Evolutionary conservation across 441 rosid species (phyloP), one percentile per base, ranked within the genome.

Genomic region (Macaranga tanarius): DNA sequence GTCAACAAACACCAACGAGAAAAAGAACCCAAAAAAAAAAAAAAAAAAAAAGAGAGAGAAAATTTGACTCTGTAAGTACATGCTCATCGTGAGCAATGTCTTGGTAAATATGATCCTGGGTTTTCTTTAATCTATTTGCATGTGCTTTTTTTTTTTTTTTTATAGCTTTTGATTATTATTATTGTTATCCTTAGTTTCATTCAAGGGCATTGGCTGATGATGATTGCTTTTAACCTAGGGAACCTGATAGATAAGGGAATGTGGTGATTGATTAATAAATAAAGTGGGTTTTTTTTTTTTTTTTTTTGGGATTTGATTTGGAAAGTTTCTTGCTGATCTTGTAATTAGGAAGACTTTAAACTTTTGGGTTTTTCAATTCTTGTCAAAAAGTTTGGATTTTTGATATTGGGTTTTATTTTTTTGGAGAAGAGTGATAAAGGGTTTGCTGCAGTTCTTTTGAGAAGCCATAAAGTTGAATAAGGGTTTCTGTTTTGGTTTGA

Each of bases 1-100:
- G 85, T 82, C 85, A 82, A 82, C 85, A 76, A 82, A 74, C 80
- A 73, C 59, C 75, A 77, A 38, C 79, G 62, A 47, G 74, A 60
- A 57, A 63, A 61, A 70, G 69, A 51, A 26, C 48, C 38, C 7
- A 34, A 34, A 34, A 34, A 34, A 34, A 28, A 28, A 31, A 34
- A 34, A 34, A 60, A 34, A 31, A 16, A n/a, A n/a, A n/a, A n/a
- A n/a, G n/a, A n/a, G n/a, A n/a, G n/a, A n/a, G n/a, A 42, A 67
- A 26, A 47, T 62, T 54, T 34, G n/a, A 42, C 48, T 48, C 58
- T 77, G 73, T 50, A 74, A 76, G 79, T 56, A 40, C 63, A 59
- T 44, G n/a, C 40, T 61, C 50, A 23, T 63, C 62, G 11, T 51
- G 38, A 50, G 20, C 10, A 31, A 13, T 50, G 40, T 57, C 15